Conservation (phyloP, 2,329 filamentous ascomycete species). For the Colletotrichum horii region DNA sequence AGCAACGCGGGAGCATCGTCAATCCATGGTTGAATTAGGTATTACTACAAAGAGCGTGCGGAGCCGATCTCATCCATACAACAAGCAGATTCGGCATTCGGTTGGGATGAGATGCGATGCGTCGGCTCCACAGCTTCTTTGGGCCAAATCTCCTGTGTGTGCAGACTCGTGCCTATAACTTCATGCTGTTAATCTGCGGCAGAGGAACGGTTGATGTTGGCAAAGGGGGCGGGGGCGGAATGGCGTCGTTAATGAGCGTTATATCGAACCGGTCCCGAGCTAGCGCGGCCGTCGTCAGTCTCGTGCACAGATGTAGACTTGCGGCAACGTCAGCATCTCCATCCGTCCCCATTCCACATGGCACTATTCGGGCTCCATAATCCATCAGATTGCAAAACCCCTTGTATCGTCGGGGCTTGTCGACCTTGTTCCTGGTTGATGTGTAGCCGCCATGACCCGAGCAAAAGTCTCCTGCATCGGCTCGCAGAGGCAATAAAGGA, state of each 20-base stretch:
- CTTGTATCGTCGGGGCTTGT: neutral
- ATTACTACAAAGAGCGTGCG: conserved; percentile 8
- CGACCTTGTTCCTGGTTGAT: neutral
- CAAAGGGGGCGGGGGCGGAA: neutral
- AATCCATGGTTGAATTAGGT: neutral
- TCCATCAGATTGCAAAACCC: neutral
- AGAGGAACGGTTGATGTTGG: neutral
- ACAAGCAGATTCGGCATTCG: conserved; percentile 20
- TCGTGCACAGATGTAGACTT: neutral
- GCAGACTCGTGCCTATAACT: neutral
- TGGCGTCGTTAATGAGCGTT: neutral
- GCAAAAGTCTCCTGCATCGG: neutral
- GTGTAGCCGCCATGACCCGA: neutral
- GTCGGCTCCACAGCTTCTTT: conserved; percentile 19
- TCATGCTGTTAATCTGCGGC: neutral
- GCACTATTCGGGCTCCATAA: neutral
- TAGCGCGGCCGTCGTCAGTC: neutral
- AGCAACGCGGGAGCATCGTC: neutral
- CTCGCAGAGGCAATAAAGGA: neutral
- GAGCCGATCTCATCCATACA: conserved; percentile 11
- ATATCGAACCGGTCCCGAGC: neutral
- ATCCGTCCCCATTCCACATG: neutral
- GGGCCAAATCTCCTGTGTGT: neutral
- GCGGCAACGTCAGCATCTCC: conserved; percentile 1
- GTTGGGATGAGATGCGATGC: conserved; percentile 13